Percentiles rank a stretch among this genome's conserved stretches.
Evolutionary conservation across 2,329 filamentous ascomycete genomes (phyloP).

Genomic region (Alternaria ventricosa): DNA sequence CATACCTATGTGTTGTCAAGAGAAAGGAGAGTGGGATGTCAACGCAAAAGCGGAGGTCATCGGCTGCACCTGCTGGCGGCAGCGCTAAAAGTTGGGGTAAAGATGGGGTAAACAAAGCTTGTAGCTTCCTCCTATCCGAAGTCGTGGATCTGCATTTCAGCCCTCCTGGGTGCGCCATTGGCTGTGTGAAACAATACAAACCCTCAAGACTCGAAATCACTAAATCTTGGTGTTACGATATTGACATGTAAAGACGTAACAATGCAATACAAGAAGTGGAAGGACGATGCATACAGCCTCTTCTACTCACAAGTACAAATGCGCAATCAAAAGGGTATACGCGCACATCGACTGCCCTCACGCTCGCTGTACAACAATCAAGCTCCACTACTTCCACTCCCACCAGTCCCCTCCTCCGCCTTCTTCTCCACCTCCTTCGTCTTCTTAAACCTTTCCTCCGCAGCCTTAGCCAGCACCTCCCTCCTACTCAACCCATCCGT

Average conservation of each 20-base stretch:
- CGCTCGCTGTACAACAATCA: not conserved
- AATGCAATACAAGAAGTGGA: not conserved
- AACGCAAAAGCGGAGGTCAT: not conserved
- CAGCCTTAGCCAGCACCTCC: constrained; percentile 76
- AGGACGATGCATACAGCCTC: not conserved
- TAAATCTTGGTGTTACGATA: not conserved
- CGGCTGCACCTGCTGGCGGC: not conserved
- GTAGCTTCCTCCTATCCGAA: not conserved
- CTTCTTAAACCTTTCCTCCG: constrained; percentile 69
- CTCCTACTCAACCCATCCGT: constrained; percentile 67
- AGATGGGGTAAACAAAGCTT: constrained; percentile 1
- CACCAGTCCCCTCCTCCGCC: constrained; percentile 37
- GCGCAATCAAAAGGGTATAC: constrained; percentile 4
- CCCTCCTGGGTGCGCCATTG: not conserved
- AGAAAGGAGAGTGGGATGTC: not conserved
- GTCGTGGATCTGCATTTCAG: not conserved
- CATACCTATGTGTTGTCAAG: not conserved
- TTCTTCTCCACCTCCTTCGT: constrained; percentile 53
- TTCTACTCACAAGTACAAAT: not conserved
- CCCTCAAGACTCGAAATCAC: not conserved
- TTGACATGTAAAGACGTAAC: not conserved
- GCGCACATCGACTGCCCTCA: not conserved
- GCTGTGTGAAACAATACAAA: not conserved
- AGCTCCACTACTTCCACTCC: not conserved
- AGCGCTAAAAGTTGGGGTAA: not conserved